phyloP scores from a whole-genome alignment of 345 rosid genomes.

The Pelargonium nanum region DNA sequence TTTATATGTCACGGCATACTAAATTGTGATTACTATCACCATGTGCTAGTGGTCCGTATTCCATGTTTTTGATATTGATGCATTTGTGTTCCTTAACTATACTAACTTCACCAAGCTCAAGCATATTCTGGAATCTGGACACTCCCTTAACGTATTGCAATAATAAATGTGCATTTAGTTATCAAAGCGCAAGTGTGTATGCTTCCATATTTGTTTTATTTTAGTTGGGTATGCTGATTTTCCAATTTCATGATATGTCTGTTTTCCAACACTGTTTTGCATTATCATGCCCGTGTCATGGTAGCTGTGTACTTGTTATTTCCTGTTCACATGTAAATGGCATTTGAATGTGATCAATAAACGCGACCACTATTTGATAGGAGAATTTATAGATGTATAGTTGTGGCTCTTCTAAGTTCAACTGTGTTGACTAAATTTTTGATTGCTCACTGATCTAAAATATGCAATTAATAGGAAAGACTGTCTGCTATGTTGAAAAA shows the following conservation, averaged over 20 bases:
- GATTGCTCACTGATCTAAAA: neutral
- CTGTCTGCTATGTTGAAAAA: neutral
- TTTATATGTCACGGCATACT: no score
- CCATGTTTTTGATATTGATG: no score
- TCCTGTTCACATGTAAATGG: no score
- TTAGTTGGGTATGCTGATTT: neutral
- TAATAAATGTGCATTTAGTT: neutral
- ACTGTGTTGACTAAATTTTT: neutral
- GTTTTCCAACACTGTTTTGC: no score
- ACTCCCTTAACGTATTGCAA: neutral
- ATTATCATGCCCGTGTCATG: no score
- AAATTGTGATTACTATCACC: no score
- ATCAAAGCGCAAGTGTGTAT: neutral
- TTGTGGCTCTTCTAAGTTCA: neutral
- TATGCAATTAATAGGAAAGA: neutral
- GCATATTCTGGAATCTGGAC: neutral
- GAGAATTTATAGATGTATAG: neutral
- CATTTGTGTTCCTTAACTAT: no score
- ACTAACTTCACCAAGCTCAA: neutral
- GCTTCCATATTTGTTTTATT: neutral
- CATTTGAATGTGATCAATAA: neutral
- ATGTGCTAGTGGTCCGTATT: no score
- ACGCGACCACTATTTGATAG: neutral
- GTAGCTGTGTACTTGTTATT: no score
- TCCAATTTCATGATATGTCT: neutral